Evolutionary conservation across 1,139 yeast genomes (phyloP).

Genomic region (Kodamaea arcana): DNA sequence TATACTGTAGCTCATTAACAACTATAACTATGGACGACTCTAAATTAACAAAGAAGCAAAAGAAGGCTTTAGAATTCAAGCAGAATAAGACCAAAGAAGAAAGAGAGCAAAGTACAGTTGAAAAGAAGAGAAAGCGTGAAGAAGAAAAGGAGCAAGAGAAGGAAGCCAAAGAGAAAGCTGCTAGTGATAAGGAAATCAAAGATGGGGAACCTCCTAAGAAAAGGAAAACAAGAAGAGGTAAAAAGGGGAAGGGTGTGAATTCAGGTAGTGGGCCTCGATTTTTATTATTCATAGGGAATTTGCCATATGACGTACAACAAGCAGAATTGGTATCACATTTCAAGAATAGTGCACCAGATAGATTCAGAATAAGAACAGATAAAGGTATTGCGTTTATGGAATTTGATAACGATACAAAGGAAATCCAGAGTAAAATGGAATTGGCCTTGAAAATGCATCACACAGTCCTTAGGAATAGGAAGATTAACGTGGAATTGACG

Average conservation of each 20-base stretch:
- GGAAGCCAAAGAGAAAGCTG: slow-evolving; percentile 15
- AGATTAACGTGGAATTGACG: slow-evolving; percentile 90
- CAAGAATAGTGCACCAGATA: slow-evolving; percentile 66
- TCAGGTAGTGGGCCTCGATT: slow-evolving; percentile 63
- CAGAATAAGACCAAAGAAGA: slow-evolving; percentile 42
- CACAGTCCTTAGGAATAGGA: slow-evolving; percentile 59
- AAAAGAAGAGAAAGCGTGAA: slow-evolving; percentile 13
- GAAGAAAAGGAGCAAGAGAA: slow-evolving; percentile 15
- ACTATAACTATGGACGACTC: slow-evolving; percentile 23
- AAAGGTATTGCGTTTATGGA: slow-evolving; percentile 94
- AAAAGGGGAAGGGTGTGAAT: slow-evolving; percentile 56
- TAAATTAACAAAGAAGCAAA: slow-evolving; percentile 73
- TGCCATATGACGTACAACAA: slow-evolving; percentile 68
- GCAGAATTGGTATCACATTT: slow-evolving; percentile 71
- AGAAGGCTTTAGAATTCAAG: slow-evolving; percentile 71
- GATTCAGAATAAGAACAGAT: slow-evolving; percentile 71
- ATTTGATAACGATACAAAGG: slow-evolving; percentile 58
- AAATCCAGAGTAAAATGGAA: slow-evolving; percentile 77
- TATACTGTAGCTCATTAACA: neutral
- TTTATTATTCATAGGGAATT: slow-evolving; percentile 85
- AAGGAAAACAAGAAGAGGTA: slow-evolving; percentile 74
- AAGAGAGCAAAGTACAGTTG: slow-evolving; percentile 28
- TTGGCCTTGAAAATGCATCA: slow-evolving; percentile 82
- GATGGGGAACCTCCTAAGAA: slow-evolving; percentile 47
- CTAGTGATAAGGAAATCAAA: slow-evolving; percentile 5